A percentile compares a stretch with the other conserved stretches of the same genome.
Conservation (phyloP, 2,329 filamentous ascomycete genomes). For the Chalara sp. region DNA sequence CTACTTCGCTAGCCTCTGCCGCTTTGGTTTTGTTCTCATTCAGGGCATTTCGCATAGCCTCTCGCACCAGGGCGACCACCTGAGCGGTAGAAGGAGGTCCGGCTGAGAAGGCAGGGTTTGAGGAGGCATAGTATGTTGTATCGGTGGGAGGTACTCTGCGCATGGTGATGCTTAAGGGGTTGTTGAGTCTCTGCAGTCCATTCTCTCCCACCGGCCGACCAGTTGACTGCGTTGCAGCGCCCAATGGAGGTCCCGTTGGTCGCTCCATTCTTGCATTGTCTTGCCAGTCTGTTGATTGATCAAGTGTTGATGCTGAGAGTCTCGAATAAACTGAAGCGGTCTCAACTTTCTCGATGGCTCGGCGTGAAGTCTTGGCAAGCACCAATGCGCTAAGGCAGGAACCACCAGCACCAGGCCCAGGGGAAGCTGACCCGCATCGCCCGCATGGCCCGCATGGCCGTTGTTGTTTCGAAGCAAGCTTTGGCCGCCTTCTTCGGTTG, state of each 20-base stretch:
- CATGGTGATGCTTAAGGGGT: constrained; percentile 22
- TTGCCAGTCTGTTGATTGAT: no score
- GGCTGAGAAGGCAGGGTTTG: constrained; percentile 37
- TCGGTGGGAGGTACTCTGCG: constrained; percentile 26
- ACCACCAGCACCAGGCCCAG: no score
- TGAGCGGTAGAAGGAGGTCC: constrained; percentile 50
- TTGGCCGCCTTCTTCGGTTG: no score
- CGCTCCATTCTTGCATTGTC: constrained; percentile 20
- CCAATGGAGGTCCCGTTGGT: constrained; percentile 25
- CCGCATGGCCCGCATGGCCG: no score
- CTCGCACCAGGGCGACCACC: constrained; percentile 57
- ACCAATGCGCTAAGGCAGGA: no score
- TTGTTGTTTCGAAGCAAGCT: no score
- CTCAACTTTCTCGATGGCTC: no score
- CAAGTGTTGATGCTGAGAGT: no score
- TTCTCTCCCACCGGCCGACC: constrained; percentile 35
- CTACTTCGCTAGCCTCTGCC: constrained; percentile 51
- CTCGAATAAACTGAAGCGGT: no score
- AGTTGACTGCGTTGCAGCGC: constrained; percentile 28
- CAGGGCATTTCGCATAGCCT: constrained; percentile 61
- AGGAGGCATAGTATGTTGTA: constrained; percentile 38
- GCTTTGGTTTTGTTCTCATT: constrained; percentile 59
- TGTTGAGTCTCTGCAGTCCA: constrained; percentile 27
- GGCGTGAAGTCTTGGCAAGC: no score
- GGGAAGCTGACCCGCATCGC: no score